Base-by-base conservation (phyloP, 306 rosid genomes). In the Begonia masoniana region DNA sequence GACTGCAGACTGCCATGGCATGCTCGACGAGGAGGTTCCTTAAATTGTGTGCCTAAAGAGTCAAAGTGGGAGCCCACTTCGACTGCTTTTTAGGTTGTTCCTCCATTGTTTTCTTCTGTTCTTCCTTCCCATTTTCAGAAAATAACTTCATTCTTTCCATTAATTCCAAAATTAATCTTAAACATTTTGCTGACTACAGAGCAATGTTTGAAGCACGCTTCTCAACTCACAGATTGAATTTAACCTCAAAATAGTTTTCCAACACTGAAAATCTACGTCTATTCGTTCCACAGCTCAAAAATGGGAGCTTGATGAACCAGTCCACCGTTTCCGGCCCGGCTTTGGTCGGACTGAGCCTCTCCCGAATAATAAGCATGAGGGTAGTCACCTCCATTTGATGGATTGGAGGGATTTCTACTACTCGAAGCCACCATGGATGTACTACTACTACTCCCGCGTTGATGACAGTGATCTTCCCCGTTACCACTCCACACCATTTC, bases 241-340 rank as follows among this genome's bases (percentile, higher is more conserved):
- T 0, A 17, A 17, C 19, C 19, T 17, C 1, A 26, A 26, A 26
- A 26, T 2, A 26, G 35, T 26, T 26, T 26, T 26, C 50, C 13
- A 2, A 16, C 10, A 1, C 2, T 16, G 49, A 43, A 14, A 6
- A 47, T 6, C 47, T 35, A 15, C 6, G 19, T 24, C 51, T 14
- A 76, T 53, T 80, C 92, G 57, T 79, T 83, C 96, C 94, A 86
- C 59, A 91, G 60, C 36, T 96, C 93, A 77, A 91, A 91, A 82
- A 81, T 64, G 0, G 94, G 86, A 58, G 68, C 85, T 59, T 75
- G 85, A 71, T 79, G 87, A 75, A 66, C 92, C 73, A 86, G 54
- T 26, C 75, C 85, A 56, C 74, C 62, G 64, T 48, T 78, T 26
- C 80, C 87, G 46, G 74, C 47, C 67, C 51, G 41, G 15, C n/a